Evolutionary conservation across 2,329 filamentous ascomycete species (phyloP).

Genomic region (Cladosporium austrohemisphaericum): DNA sequence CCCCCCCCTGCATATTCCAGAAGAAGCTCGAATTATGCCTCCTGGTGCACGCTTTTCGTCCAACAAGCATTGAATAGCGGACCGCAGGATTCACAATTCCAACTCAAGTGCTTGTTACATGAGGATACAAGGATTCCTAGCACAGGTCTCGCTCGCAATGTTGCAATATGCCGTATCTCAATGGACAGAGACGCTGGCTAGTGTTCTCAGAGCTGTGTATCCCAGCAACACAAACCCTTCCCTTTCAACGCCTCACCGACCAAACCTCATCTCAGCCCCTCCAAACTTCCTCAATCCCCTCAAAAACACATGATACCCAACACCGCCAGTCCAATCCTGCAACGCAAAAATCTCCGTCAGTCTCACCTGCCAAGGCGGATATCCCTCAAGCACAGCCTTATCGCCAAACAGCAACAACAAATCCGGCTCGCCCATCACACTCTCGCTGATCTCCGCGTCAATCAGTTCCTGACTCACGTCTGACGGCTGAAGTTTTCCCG

Average conservation of each 20-base stretch:
- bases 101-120: no score
- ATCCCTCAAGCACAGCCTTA: constrained; percentile 78
- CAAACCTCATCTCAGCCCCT: constrained; percentile 82
- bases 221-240: background rate
- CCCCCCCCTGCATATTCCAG: no score
- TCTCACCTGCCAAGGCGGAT: constrained; percentile 93
- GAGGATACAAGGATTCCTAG: no score
- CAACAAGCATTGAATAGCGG: no score
- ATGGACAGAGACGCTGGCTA: no score
- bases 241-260: constrained; percentile 43
- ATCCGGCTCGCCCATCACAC: constrained; percentile 84
- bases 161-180: no score
- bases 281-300: constrained; percentile 79
- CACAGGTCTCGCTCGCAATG: no score
- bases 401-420: constrained; percentile 84
- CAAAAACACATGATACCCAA: constrained; percentile 93
- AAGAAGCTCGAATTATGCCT: no score
- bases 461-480: constrained; percentile 85
- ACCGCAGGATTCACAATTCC: no score
- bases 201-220: no score
- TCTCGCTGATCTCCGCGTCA: constrained; percentile 76
- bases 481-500: constrained; percentile 71
- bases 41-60: no score
- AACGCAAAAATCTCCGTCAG: constrained; percentile 87
- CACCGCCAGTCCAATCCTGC: constrained; percentile 46